Evolutionary conservation across 2,329 filamentous ascomycete genomes (phyloP).

Genomic region (Leptodontidium sp.): DNA sequence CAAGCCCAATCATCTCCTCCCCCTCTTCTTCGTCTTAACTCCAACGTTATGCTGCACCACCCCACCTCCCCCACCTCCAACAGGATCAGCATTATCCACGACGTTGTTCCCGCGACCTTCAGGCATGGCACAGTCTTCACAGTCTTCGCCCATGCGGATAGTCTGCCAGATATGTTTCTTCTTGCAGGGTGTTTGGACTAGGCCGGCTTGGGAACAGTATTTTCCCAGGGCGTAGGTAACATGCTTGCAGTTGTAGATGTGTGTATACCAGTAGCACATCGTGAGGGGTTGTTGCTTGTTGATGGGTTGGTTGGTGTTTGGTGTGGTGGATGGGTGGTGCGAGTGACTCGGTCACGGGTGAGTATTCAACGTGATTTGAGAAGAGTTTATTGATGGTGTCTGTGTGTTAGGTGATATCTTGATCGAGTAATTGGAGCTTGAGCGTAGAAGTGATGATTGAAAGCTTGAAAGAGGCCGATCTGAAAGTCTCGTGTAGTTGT

Average conservation of each 20-base stretch:
- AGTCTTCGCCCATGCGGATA: conserved; percentile 42
- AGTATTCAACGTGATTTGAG: not conserved
- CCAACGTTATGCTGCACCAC: conserved; percentile 24
- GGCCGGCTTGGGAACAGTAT: conserved; percentile 39
- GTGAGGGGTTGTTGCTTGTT: conserved; percentile 16
- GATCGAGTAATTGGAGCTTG: conserved; percentile 11
- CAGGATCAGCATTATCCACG: conserved; percentile 5
- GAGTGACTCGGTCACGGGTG: not conserved
- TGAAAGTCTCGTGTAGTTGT: not conserved
- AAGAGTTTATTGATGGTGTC: not conserved
- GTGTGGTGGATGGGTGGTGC: too few species aligned
- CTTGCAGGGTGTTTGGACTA: conserved; percentile 45
- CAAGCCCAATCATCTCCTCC: conserved; percentile 19
- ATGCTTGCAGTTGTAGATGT: conserved; percentile 43
- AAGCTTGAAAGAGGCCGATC: not conserved
- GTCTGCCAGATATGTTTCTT: conserved; percentile 44
- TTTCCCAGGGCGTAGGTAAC: conserved; percentile 42
- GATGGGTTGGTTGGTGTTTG: not conserved
- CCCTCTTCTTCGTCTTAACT: conserved; percentile 28
- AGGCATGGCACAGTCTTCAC: conserved; percentile 42
- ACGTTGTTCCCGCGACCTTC: conserved; percentile 23
- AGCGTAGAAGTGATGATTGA: not conserved
- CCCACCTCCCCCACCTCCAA: conserved; percentile 10
- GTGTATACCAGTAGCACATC: conserved; percentile 46
- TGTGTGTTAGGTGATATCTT: not conserved